A percentile compares a stretch with the other conserved stretches of the same genome.
Conservation (phyloP, 345 rosid species). For the Isatis tinctoria region DNA sequence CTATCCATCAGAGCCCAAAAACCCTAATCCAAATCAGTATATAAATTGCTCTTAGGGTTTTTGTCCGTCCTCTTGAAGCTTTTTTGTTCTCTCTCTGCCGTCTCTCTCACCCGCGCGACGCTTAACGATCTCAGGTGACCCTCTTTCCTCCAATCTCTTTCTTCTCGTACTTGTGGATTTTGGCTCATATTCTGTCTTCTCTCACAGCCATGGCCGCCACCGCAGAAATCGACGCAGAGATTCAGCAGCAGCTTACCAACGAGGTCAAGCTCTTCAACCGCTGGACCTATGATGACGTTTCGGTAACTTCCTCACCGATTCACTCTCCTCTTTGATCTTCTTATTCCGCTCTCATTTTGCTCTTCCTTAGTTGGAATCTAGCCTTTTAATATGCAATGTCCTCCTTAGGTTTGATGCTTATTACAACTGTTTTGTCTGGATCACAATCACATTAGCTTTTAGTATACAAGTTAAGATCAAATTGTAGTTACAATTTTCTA, state of each 20-base stretch:
- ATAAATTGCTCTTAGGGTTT: constrained; percentile 21
- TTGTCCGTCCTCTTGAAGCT: constrained; percentile 11
- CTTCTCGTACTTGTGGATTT: background rate
- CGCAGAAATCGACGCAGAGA: constrained; percentile 23
- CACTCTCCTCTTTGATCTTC: background rate
- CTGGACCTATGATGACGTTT: constrained; percentile 67
- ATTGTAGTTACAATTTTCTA: background rate
- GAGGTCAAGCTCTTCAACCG: constrained; percentile 79
- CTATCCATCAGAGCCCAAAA: constrained; percentile 9
- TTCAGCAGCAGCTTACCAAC: constrained; percentile 31
- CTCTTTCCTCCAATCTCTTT: background rate
- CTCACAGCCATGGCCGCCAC: constrained; percentile 31
- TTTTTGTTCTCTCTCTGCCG: background rate
- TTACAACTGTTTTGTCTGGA: too few relatives aligned
- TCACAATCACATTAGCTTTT: background rate
- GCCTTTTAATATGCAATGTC: background rate
- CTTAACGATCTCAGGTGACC: constrained; percentile 21
- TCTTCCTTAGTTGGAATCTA: background rate
- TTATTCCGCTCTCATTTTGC: background rate
- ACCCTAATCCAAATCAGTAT: constrained; percentile 3
- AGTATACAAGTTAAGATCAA: background rate
- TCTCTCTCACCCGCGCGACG: constrained; percentile 28
- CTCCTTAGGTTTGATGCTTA: background rate
- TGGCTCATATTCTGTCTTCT: constrained; percentile 1
- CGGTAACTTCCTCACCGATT: constrained; percentile 31